Evolutionary conservation across 306 rosid genomes (phyloP), one percentile per base, ranked within the genome.

Genomic region (Rubus idaeus): DNA sequence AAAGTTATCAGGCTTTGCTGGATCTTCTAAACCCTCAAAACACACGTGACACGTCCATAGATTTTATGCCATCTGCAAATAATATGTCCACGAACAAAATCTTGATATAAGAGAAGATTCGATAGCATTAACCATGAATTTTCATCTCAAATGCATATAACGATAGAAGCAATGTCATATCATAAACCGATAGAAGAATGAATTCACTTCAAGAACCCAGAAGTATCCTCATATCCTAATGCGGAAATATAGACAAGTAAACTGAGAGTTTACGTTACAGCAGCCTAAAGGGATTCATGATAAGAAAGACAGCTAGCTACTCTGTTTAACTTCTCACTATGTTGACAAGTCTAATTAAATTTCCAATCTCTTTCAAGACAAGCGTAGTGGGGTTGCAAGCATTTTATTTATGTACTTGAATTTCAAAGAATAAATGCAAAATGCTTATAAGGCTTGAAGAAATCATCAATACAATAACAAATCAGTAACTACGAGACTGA

Each of bases 401-500:
- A 51, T 3, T 52, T 71, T 18, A 52, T 40, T 26, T 35, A 18
- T 52, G 49, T 52, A 51, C 30, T 51, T 3, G 44, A 42, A 65
- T 40, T 68, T 74, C 74, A 42, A 10, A 75, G 79, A 78, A 73
- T 8, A 74, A 68, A 58, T 11, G 78, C 39, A 86, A 78, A 82
- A 70, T 10, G 45, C 73, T 80, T 78, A 49, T 70, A 85, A 51
- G 69, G 67, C 35, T 68, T 55, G 13, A 53, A 70, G 46, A 81
- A 61, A 61, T 47, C 17, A 73, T 68, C 75, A 71, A 46, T 53
- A 78, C 74, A 67, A 79, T 74, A 77, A 74, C 40, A 39, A 74
- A 63, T 65, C 46, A 17, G 58, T 51, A 79, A 82, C 73, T 75
- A 78, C 8, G 64, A 57, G 68, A 73, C 78, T 75, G 83, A 81